A percentile compares a stretch with the other conserved stretches of the same genome.
Evolutionary conservation across 2,329 filamentous ascomycete genomes (phyloP).

Genomic region (Aspergillus hortae): DNA sequence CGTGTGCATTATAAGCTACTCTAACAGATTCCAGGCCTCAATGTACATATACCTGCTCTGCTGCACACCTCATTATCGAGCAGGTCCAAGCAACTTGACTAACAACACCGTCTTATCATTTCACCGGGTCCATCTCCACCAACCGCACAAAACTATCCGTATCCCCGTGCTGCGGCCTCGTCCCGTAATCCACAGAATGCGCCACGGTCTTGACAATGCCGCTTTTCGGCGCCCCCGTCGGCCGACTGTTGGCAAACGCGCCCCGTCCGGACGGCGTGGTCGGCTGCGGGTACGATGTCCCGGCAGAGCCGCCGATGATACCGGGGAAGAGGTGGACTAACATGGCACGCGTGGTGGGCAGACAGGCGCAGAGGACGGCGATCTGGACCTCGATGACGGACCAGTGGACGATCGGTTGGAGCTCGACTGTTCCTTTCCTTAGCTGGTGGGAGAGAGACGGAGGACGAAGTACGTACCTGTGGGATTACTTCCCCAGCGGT

Average conservation of each 20-base stretch:
- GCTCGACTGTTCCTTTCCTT: slow-evolving; percentile 5
- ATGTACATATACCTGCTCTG: background rate
- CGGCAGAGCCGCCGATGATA: slow-evolving; percentile 10
- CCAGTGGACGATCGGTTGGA: slow-evolving; percentile 26
- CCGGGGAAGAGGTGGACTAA: slow-evolving; percentile 17
- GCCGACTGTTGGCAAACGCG: slow-evolving; percentile 1
- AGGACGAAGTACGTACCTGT: slow-evolving; percentile 4
- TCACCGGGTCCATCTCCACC: slow-evolving; percentile 10
- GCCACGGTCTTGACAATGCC: slow-evolving; percentile 23
- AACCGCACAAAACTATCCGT: slow-evolving; percentile 3
- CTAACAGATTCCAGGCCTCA: background rate
- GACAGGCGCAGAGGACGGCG: slow-evolving; percentile 23
- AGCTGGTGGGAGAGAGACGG: background rate
- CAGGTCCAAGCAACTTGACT: too few species aligned
- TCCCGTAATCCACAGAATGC: slow-evolving; percentile 21
- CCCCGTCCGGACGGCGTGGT: slow-evolving; percentile 3
- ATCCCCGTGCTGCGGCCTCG: slow-evolving; percentile 7
- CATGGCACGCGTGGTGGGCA: slow-evolving; percentile 23
- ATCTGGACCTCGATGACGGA: slow-evolving; percentile 27
- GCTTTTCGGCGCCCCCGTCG: slow-evolving; percentile 4
- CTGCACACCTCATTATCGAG: too few species aligned
- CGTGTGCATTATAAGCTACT: background rate
- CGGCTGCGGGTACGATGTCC: slow-evolving; percentile 10
- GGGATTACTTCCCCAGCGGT: slow-evolving; percentile 19
- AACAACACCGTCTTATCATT: background rate